Conservation (phyloP, 371 early-diverging fungal genomes). For the Rhizopus delemar region DNA sequence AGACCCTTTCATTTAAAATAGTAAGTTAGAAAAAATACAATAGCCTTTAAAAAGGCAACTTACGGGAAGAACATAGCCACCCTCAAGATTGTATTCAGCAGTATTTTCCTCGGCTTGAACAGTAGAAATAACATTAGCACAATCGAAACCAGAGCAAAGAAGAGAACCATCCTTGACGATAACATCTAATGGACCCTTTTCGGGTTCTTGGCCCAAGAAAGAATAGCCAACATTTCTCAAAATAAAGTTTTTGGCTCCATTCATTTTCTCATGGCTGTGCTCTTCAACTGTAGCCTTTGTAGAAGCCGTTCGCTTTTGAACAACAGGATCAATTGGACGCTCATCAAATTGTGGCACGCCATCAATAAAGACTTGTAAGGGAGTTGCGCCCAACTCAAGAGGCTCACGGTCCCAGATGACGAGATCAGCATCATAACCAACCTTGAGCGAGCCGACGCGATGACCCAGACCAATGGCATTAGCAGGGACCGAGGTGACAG, state of each 20-base stretch:
- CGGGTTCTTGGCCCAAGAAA: constrained; percentile 20
- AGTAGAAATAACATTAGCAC: constrained; percentile 14
- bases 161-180: constrained; percentile 54
- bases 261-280: constrained; percentile 1
- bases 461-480: constrained; percentile 71
- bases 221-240: constrained; percentile 46
- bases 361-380: constrained; percentile 71
- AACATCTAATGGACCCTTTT: constrained; percentile 30
- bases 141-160: constrained; percentile 47
- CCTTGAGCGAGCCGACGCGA: constrained; percentile 64
- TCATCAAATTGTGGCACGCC: constrained; percentile 58
- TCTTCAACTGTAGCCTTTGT: background rate
- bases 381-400: constrained; percentile 67
- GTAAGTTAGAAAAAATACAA: background rate
- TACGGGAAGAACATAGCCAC: constrained; percentile 46
- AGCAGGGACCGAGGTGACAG: constrained; percentile 77
- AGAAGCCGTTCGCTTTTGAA: background rate
- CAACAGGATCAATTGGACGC: constrained; percentile 19
- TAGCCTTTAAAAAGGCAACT: constrained; percentile 10
- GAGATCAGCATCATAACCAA: constrained; percentile 78
- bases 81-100: constrained; percentile 34
- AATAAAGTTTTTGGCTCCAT: constrained; percentile 25
- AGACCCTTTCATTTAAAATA: constrained; percentile 25
- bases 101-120: constrained; percentile 7
- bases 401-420: constrained; percentile 72